These are phyloP conservation scores for Fusarium anguioides DNA, from an alignment of 2,329 filamentous ascomycete species.

Conservation along the genomic window DNA sequence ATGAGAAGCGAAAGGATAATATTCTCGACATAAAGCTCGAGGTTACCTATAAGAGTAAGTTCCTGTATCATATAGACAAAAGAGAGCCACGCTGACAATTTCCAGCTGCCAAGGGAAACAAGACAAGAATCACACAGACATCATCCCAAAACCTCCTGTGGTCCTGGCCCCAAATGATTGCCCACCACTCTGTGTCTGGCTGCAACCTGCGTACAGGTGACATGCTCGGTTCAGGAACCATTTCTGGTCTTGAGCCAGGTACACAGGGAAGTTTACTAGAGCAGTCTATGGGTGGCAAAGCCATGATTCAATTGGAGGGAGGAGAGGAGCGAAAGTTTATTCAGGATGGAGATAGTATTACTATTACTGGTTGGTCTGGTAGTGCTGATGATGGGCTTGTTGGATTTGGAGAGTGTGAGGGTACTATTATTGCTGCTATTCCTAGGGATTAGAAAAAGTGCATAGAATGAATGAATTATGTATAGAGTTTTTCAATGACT, in stretches of 20 bases:
- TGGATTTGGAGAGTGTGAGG: conserved; percentile 38
- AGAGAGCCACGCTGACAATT: accelerated
- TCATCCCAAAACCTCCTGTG: conserved; percentile 68
- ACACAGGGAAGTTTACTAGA: conserved; percentile 78
- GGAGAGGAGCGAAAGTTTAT: conserved; percentile 60
- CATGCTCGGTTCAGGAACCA: conserved; percentile 81
- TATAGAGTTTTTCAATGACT: too few species aligned
- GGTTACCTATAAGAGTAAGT: conserved; percentile 54
- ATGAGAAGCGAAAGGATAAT: conserved; percentile 61
- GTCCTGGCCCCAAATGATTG: conserved; percentile 86
- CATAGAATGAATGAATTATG: too few species aligned
- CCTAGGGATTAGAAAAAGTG: too few species aligned
- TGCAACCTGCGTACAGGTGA: conserved; percentile 81
- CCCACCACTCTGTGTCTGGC: conserved; percentile 82
- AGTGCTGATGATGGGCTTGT: conserved; percentile 15
- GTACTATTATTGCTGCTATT: conserved; percentile 8
- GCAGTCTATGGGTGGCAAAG: conserved; percentile 76
- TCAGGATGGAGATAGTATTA: conserved; percentile 36
- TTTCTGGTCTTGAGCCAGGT: conserved; percentile 71
- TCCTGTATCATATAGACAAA: accelerated
- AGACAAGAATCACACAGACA: conserved; percentile 40
- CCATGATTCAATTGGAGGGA: conserved; percentile 67
- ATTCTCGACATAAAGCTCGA: conserved; percentile 53
- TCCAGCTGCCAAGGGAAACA: conserved; percentile 48
- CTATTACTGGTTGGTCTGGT: conserved; percentile 35